Evolutionary conservation across 1,284 basidiomycete genomes (phyloP).

Genomic region (Inonotus obliquus): DNA sequence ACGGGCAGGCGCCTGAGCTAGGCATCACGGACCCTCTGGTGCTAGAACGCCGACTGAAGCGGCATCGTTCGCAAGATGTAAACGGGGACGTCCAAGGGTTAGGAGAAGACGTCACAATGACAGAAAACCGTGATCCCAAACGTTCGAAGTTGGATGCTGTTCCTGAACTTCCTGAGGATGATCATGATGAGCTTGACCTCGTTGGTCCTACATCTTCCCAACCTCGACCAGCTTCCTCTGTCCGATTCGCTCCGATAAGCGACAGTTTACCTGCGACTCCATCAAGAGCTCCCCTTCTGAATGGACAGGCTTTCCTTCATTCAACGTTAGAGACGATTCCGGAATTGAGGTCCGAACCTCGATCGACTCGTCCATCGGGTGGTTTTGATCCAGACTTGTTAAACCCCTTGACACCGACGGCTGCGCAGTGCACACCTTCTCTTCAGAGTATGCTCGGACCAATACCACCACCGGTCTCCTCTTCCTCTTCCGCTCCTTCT

Average conservation of each 20-base stretch:
- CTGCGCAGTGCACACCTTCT: slow-evolving; percentile 27
- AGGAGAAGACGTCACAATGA: slow-evolving; percentile 42
- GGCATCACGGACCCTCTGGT: slow-evolving; percentile 65
- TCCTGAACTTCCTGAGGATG: slow-evolving; percentile 35
- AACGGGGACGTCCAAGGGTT: slow-evolving; percentile 50
- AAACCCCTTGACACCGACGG: slow-evolving; percentile 45
- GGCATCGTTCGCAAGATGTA: slow-evolving; percentile 59
- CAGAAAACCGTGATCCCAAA: slow-evolving; percentile 42
- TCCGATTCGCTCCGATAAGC: slow-evolving; percentile 37
- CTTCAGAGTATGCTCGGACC: slow-evolving; percentile 5
- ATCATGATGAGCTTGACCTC: slow-evolving; percentile 40
- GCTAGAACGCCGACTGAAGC: slow-evolving; percentile 68
- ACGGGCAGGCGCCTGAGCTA: slow-evolving; percentile 66
- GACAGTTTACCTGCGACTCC: slow-evolving; percentile 24
- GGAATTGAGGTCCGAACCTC: slow-evolving; percentile 15
- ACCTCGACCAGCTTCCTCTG: slow-evolving; percentile 32
- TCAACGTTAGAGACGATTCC: slow-evolving; percentile 6
- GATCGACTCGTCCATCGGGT: slow-evolving; percentile 19
- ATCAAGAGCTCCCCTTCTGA: slow-evolving; percentile 17
- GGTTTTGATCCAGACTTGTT: slow-evolving; percentile 54
- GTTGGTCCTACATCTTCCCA: slow-evolving; percentile 31
- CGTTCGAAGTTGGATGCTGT: slow-evolving; percentile 42
- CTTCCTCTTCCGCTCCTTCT: neutral
- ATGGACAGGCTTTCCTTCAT: slow-evolving; percentile 29
- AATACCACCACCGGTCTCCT: neutral